These are phyloP conservation scores for Suhomyces tanzawaensis DNA, from an alignment of 805 yeast genomes.

Conservation along the genomic window DNA sequence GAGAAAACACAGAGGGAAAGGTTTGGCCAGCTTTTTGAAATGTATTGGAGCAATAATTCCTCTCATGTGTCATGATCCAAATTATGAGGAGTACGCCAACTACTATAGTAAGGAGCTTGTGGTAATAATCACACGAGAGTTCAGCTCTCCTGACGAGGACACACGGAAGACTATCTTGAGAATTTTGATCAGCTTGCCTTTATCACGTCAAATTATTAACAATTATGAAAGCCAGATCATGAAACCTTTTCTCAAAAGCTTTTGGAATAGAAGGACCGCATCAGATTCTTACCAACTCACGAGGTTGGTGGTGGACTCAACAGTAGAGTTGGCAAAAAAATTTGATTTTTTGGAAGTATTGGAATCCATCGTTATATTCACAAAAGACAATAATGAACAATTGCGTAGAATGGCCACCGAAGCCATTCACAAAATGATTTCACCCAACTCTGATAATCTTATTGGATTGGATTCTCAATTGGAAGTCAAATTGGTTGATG, in stretches of 20 bases:
- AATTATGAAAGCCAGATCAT: conserved; percentile 50
- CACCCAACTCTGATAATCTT: conserved; percentile 28
- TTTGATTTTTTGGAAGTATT: conserved; percentile 64
- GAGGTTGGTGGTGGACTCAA: conserved; percentile 67
- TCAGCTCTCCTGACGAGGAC: conserved; percentile 80
- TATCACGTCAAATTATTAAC: conserved; percentile 55
- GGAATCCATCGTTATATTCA: conserved; percentile 50
- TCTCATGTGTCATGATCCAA: conserved; percentile 60
- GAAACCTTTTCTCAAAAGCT: conserved; percentile 61
- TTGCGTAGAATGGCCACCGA: conserved; percentile 77
- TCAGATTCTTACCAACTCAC: conserved; percentile 53
- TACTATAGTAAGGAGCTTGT: conserved; percentile 77
- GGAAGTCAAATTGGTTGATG: conserved; percentile 73
- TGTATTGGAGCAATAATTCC: conserved; percentile 82
- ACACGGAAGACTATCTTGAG: conserved; percentile 72
- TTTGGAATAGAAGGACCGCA: conserved; percentile 85
- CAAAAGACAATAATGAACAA: conserved; percentile 83
- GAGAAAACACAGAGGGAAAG: conserved; percentile 70
- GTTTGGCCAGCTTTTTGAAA: conserved; percentile 70
- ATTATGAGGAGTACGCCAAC: conserved; percentile 65
- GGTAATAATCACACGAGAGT: conserved; percentile 65
- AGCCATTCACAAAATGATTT: conserved; percentile 57
- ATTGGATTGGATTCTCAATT: conserved; percentile 59
- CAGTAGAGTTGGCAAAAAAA: conserved; percentile 61
- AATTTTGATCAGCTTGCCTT: conserved; percentile 65